Base-by-base conservation (phyloP, 208 protist genomes). In the Phytomonas sp. region DNA sequence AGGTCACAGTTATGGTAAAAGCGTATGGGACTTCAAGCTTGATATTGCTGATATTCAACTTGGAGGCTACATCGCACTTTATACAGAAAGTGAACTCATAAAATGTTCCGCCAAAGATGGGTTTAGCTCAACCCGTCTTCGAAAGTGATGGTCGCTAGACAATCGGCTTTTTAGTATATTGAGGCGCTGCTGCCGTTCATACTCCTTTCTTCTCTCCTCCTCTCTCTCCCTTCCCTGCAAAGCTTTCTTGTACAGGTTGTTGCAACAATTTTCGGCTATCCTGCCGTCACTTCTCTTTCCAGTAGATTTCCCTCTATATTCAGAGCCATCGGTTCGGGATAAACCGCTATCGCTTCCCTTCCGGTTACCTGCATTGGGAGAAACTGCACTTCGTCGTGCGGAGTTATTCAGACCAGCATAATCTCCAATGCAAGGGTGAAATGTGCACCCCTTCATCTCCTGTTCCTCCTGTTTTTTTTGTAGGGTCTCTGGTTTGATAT, bases 121-220 rank as follows among this genome's bases (percentile, higher is more conserved):
- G 72, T 96, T 83, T 9, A 92, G 79, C 75, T 91, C 84, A n/a
- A 93, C 87, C n/a, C 90, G 83, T n/a, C 80, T 74, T 15, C 84
- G 71, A 65, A 96, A 96, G 76, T 96, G 90, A 66, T 96, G 85
- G 64, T 96, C 90, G 34, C 73, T 85, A 30, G 70, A 81, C 63
- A 96, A 74, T 23, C 80, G 83, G 40, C 84, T 83, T 15, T 80
- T 78, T 34, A 96, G 70, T 62, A 96, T 84, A 3, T 72, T 29
- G 8, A 89, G 60, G 56, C 78, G 75, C 66, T 77, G 69, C 15
- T 76, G 66, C 15, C 74, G 79, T 33, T 85, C 77, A 30, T 68
- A 69, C 64, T 87, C 73, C 31, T 82, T 73, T 68, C 78, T 90
- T n/a, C 71, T 74, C 26, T 75, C 60, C 17, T 31, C 62, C 66